These are phyloP conservation scores for Tuber brumale DNA, from an alignment of 495 filamentous ascomycete genomes.

Conservation along the genomic window DNA sequence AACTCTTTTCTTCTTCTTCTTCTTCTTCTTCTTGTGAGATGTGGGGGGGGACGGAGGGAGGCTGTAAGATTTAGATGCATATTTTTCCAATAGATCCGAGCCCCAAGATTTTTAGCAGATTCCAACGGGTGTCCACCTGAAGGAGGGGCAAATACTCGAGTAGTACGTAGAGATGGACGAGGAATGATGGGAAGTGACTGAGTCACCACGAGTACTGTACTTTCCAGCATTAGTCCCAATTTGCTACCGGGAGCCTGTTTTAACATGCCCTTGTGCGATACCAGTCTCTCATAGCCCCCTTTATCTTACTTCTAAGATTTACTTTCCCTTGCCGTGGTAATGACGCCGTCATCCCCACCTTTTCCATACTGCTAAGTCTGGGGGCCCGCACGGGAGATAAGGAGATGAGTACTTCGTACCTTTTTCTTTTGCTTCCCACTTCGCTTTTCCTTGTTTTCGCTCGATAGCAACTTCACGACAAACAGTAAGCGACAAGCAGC, in stretches of 20 bases:
- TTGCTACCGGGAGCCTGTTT: background rate
- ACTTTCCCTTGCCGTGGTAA: background rate
- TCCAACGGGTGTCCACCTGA: constrained; percentile 22
- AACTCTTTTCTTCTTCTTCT: background rate
- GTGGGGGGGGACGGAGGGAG: constrained; percentile 25
- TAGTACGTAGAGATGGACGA: background rate
- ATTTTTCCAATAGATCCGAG: constrained; percentile 23
- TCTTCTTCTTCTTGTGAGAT: background rate
- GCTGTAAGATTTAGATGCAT: constrained; percentile 17
- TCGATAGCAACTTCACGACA: background rate
- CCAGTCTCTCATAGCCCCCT: background rate
- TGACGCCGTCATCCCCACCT: background rate
- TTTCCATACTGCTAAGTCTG: background rate
- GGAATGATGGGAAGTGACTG: background rate
- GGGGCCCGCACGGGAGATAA: background rate
- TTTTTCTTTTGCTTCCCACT: background rate
- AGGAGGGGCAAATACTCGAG: background rate
- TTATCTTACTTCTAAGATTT: background rate
- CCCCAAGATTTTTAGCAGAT: constrained; percentile 28
- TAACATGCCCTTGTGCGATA: background rate
- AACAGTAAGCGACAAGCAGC: background rate
- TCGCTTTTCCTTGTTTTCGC: background rate
- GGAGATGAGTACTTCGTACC: background rate
- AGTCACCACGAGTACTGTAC: background rate
- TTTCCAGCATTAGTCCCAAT: background rate